A percentile compares a stretch with the other conserved stretches of the same genome.
Evolutionary conservation across 257 asterid genomes (phyloP).

Genomic region (Petrea volubilis): DNA sequence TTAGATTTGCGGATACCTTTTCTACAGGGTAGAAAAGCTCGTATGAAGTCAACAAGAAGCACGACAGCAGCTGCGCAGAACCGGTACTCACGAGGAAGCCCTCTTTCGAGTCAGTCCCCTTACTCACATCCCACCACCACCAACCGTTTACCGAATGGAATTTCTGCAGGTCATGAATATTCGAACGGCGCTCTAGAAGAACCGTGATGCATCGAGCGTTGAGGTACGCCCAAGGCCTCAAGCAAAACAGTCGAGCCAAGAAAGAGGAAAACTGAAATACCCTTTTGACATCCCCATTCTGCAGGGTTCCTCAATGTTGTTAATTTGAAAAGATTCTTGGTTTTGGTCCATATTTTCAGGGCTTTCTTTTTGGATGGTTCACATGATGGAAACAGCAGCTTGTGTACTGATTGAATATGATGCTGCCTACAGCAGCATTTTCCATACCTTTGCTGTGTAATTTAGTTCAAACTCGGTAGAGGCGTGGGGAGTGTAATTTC

Average conservation of each 20-base stretch:
- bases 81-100: constrained; percentile 67
- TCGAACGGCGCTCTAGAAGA: constrained; percentile 56
- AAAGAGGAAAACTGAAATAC: background rate
- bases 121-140: constrained; percentile 45
- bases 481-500: too few species aligned
- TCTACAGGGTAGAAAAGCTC: constrained; percentile 93
- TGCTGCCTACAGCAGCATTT: too few species aligned
- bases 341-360: constrained; percentile 10
- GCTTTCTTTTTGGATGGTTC: background rate
- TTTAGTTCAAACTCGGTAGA: too few species aligned
- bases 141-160: constrained; percentile 56
- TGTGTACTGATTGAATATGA: background rate
- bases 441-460: too few species aligned
- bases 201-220: constrained; percentile 44
- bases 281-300: background rate
- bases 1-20: background rate
- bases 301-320: background rate
- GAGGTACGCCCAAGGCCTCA: background rate
- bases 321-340: background rate
- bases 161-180: constrained; percentile 53
- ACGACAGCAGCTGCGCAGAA: constrained; percentile 69
- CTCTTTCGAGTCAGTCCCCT: constrained; percentile 42
- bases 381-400: background rate
- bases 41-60: constrained; percentile 87
- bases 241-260: background rate